Conservation (phyloP, 768 basidiomycete species). For the Amanita rubescens region DNA sequence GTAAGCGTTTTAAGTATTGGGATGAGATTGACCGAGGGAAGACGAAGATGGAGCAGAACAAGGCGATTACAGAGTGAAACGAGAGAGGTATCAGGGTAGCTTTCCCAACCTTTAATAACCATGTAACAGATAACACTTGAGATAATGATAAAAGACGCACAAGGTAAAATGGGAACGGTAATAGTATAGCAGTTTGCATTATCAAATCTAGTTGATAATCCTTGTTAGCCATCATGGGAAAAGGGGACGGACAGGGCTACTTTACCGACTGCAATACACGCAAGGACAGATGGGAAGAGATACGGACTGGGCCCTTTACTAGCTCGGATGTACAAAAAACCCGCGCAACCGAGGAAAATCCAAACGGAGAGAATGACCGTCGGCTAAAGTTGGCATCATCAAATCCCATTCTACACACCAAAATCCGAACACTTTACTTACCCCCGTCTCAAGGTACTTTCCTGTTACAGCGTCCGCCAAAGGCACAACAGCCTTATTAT, state of each 20-base stretch:
- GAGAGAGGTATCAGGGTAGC: slow-evolving; percentile 48
- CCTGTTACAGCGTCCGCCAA: slow-evolving; percentile 37
- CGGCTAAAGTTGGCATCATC: slow-evolving; percentile 30
- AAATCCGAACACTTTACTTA: slow-evolving; percentile 20
- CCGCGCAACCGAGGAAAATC: slow-evolving; percentile 50
- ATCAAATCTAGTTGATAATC: slow-evolving; percentile 38
- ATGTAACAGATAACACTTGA: background rate
- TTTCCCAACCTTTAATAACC: slow-evolving; percentile 33
- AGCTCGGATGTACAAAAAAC: slow-evolving; percentile 55
- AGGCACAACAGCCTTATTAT: slow-evolving; percentile 29
- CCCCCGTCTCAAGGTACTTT: slow-evolving; percentile 46
- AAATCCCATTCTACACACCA: background rate
- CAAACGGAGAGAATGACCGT: slow-evolving; percentile 54
- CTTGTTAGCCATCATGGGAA: background rate
- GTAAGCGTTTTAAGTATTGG: slow-evolving; percentile 45
- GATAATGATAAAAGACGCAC: slow-evolving; percentile 19
- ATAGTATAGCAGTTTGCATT: slow-evolving; percentile 49
- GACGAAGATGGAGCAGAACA: slow-evolving; percentile 43
- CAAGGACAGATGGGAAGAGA: slow-evolving; percentile 46
- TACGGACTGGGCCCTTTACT: slow-evolving; percentile 59
- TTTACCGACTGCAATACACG: slow-evolving; percentile 53
- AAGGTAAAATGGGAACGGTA: slow-evolving; percentile 58
- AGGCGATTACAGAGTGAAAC: slow-evolving; percentile 50
- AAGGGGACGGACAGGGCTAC: background rate
- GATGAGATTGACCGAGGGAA: slow-evolving; percentile 62